Conservation (phyloP, 1,284 basidiomycete species). For the Puccinia coronata region DNA sequence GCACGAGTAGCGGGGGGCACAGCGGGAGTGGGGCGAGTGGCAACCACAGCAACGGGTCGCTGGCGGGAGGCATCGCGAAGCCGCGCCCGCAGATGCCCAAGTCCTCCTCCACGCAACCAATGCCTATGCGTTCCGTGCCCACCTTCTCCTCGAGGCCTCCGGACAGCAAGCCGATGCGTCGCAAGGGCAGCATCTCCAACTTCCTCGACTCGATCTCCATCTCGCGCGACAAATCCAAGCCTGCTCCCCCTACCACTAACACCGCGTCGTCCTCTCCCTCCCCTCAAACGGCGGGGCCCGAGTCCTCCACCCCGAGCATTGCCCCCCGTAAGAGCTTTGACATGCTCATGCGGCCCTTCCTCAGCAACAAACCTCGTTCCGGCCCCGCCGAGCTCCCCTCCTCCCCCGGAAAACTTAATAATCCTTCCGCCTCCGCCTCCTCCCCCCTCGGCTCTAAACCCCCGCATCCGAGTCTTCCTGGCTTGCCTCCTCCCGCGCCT, state of each 20-base stretch:
- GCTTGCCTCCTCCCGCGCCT: neutral
- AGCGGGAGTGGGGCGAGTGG: neutral
- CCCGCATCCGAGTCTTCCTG: neutral
- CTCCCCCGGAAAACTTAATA: neutral
- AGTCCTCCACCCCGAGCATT: neutral
- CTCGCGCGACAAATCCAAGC: slow-evolving; percentile 22
- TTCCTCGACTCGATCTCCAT: slow-evolving; percentile 33
- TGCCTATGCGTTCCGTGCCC: neutral
- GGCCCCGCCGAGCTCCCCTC: neutral
- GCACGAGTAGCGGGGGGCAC: no score
- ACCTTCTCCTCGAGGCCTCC: neutral
- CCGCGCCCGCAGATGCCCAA: neutral
- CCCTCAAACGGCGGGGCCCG: neutral
- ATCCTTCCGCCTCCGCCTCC: neutral
- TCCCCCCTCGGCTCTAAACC: neutral
- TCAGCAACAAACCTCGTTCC: neutral
- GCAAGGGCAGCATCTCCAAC: slow-evolving; percentile 37
- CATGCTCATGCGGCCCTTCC: slow-evolving; percentile 20
- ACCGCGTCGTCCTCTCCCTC: neutral
- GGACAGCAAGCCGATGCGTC: slow-evolving; percentile 9
- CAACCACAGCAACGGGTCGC: neutral
- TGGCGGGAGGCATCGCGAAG: neutral
- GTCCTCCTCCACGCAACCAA: neutral
- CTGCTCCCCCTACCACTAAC: no score
- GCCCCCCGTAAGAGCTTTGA: slow-evolving; percentile 38